Evolutionary conservation across 805 yeast species (phyloP), one percentile per base, ranked within the genome.

Genomic region (Blastobotrys parvus): DNA sequence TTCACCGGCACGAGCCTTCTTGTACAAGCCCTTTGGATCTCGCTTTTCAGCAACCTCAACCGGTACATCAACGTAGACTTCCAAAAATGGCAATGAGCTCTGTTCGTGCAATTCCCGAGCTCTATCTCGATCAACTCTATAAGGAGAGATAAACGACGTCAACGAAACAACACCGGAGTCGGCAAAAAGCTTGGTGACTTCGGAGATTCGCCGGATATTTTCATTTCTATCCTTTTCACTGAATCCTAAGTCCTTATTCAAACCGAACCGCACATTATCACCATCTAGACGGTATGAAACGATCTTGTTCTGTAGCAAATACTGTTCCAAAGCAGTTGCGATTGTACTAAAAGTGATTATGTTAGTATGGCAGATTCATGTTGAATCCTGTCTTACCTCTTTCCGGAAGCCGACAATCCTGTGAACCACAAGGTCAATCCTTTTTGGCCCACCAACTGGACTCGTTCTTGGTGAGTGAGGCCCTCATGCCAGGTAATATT

Each of bases 401-500:
- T 90, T 46, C 97, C 97, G 40, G 94, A 82, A 7, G 97, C 97
- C 51, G 94, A 83, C 49, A 90, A 72, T 3, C 97, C 97, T 11
- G 97, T 90, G 55, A 90, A 72, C 97, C 97, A 90, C 36, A 90
- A 71, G 18, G 97, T 90, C 45, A 83, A 81, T 38, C 97, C 97
- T 40, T 74, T 71, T 68, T 89, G 97, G 45, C 80, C 78, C 48
- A 85, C 77, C 44, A 84, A 67, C 22, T 61, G 65, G 38, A 75
- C 66, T 58, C 97, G 83, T 67, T 90, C 95, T 17, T 71, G 79
- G 63, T 82, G 87, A 18, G 92, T 80, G 55, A 90, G 69, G 59
- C 92, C 90, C 54, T 77, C 78, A 68, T 90, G 97, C 97, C 97
- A 90, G 52, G 97, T 88, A 63, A 90, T 87, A 61, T 90, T 90